Evolutionary conservation across 192 early-diverging fungal species (phyloP).

Genomic region (Gamsiella multidivaricata): DNA sequence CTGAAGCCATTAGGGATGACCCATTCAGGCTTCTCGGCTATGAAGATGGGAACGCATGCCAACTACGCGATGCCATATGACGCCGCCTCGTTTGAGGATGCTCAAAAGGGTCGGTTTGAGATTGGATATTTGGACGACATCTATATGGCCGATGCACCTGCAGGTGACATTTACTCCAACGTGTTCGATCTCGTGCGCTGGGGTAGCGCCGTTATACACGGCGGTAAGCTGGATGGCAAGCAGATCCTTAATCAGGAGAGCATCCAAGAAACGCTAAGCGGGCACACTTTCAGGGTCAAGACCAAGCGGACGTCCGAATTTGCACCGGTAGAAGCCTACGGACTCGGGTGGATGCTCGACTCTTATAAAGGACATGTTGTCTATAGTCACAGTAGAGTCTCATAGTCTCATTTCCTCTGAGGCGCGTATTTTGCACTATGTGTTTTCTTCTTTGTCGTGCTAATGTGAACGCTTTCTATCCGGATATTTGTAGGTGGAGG

Average conservation of each 20-base stretch:
- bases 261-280: neutral
- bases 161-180: constrained; percentile 29
- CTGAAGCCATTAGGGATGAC: constrained; percentile 22
- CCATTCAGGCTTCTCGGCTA: constrained; percentile 10
- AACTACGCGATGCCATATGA: constrained; percentile 27
- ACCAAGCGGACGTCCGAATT: neutral
- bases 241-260: constrained; percentile 14
- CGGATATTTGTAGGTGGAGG: constrained; percentile 5
- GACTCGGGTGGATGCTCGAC: constrained; percentile 24
- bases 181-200: constrained; percentile 14
- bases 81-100: constrained; percentile 18
- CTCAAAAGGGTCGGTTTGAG: constrained; percentile 24
- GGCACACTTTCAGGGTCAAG: neutral
- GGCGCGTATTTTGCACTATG: neutral
- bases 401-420: constrained; percentile 3
- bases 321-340: neutral
- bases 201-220: constrained; percentile 5
- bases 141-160: neutral
- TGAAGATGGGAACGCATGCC: constrained; percentile 11
- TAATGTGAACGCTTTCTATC: neutral
- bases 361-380: constrained; percentile 10
- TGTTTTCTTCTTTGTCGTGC: too few species aligned
- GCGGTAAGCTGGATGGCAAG: constrained; percentile 5
- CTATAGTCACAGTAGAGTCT: constrained; percentile 8
- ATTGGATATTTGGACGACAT: constrained; percentile 1